Evolutionary conservation across 345 rosid genomes (phyloP), one percentile per base, ranked within the genome.

Genomic region (Acer campestre): DNA sequence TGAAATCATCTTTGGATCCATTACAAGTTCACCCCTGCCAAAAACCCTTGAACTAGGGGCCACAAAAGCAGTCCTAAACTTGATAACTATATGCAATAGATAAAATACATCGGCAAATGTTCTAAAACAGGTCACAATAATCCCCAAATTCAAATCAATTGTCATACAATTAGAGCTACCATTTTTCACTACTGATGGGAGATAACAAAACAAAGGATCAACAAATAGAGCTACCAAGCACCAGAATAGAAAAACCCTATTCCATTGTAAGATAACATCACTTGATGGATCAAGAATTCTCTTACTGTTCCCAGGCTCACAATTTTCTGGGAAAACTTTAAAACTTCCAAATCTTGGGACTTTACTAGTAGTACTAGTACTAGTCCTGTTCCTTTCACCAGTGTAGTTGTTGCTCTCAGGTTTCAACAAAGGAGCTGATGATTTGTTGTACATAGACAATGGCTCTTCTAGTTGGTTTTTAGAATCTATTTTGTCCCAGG

Each of bases 21-120:
- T 87, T 10, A 90, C 96, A 58, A 93, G 93, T 68, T 90, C 98
- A 1, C 98, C 98, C 69, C 92, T 91, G 46, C 98, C 97, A 78
- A 91, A 90, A 35, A 90, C 91, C 80, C 97, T 87, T 11, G 95
- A 92, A 78, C 84, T 85, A 2, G 90, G 97, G 17, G 95, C 86
- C 7, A 93, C 92, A 67, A 86, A 93, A 79, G 91, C 98, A 10
- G 99, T 95, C 68, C 93, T 79, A 79, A 91, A 92, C 82, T 93
- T 92, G 42, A 93, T 68, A 16, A 87, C 81, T 68, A 93, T 81
- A 48, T 92, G 93, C 78, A 90, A 78, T 22, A 87, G 55, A 61
- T 90, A 92, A 62, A 92, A 93, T 38, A 89, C 68, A 83, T 93
- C 93, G 1, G 99, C 94, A 9, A 93, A 68, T 9, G 94, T 88